Base-by-base conservation (phyloP, 768 basidiomycete species). In the Podaxis carcinomalis region DNA sequence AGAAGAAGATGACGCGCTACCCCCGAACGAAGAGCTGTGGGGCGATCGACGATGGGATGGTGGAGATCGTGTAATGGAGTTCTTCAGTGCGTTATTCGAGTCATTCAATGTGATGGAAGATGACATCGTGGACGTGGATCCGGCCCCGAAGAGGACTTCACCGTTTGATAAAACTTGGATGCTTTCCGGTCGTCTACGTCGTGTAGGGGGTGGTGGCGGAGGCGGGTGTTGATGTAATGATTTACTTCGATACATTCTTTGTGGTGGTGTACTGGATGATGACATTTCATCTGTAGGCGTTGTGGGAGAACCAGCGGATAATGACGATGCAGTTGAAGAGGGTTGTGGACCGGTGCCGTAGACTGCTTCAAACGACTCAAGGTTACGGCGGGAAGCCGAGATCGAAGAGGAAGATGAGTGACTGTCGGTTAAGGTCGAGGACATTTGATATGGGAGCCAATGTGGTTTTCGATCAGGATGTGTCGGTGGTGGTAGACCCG, bases 121-220 rank as follows among this genome's bases (percentile, higher is more conserved):
- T 7, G 49, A 39, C 2, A n/a, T 16, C 1, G 35, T 36, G 16
- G 46, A 16, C 1, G 35, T 36, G 16, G 46, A 16, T 4, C 19
- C 16, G 5, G 14, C 50, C 9, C 57, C 59, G 23, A 60, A 53
- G 5, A 65, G 21, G 7, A 51, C 52, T 65, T 67, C 40, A 66
- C 70, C 57, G 51, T 68, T 55, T 59, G 68, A 56, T 59, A 77
- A 62, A 2, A 86, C 65, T 64, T 88, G 87, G 47, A 84, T 77
- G 65, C 87, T 90, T 66, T 89, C 87, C 0, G 87, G 89, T 1
- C 88, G 77, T 50, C 76, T 80, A 9, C 82, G 73, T 7, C 81
- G 75, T 4, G 76, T 70, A 1, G 82, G 82, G 0, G 82, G 84
- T 9, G 73, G 73, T 0, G 63, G 53, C 3, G 59, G 55, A 37